Base-by-base conservation (phyloP, 495 filamentous ascomycete genomes). In the Podospora tetraspora region DNA sequence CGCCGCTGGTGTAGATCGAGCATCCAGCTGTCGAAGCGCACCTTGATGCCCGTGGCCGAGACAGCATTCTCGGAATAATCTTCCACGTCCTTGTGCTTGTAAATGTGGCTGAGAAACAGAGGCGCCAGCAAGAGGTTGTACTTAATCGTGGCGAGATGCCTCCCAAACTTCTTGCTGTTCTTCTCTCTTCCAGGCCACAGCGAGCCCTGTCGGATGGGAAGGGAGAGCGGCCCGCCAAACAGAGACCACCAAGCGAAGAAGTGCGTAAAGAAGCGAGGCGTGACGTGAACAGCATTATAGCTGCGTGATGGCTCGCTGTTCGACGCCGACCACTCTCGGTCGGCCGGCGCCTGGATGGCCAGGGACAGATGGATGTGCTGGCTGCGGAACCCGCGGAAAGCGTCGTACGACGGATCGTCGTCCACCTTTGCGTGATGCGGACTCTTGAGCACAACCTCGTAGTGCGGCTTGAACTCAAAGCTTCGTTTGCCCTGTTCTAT, bases 181-280 rank as follows among this genome's bases (percentile, higher is more conserved):
- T 97, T 98, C 61, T 97, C 94, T 61, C 91, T 82, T 10, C 92
- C 94, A 16, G 93, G 95, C 87, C 92, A 99, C 13, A 99, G 83
- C 32, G 84, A 84, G 10, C 95, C 95, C 78, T 99, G 95, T 0
- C 95, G 90, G 66, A 99, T 90, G 27, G 95, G 95, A 27, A 99
- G 86, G 12, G 95, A 95, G 89, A 99, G 94, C 16, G 92, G 90
- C 0, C 94, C 94, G 8, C 92, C 92, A 79, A 99, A 99, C 69
- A 98, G 86, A 12, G 90, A 91, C 94, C 93, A 98, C 95, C 95
- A 99, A 71, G 90, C 89, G 80, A 94, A 98, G 81, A 99, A 99
- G 73, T 98, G 95, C 2, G 93, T 97, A 76, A 99, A 99, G 84
- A 98, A 97, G 8, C 93, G 88, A 8, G 95, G 95, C 11, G 89